Evolutionary conservation across 371 early-diverging fungal species (phyloP).

Genomic region (Mucor irregularis): DNA sequence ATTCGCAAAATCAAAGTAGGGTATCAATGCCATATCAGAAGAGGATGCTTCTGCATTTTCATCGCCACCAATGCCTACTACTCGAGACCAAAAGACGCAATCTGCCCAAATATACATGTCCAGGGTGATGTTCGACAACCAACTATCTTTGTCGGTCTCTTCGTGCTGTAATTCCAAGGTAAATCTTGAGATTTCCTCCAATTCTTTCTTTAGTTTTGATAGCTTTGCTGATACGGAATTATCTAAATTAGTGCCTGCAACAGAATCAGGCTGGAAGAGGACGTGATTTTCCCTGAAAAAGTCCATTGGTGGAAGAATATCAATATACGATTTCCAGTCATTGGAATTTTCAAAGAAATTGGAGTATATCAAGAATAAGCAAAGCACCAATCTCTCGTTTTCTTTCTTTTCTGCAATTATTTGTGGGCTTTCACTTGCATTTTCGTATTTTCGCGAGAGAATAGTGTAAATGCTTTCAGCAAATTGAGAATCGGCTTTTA

Average conservation of each 20-base stretch:
- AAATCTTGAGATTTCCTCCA: background rate
- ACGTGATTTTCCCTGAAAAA: constrained; percentile 22
- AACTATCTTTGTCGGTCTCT: constrained; percentile 19
- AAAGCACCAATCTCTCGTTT: constrained; percentile 28
- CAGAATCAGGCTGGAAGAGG: constrained; percentile 7
- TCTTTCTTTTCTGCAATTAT: background rate
- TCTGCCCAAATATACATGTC: constrained; percentile 55
- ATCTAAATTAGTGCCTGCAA: constrained; percentile 45
- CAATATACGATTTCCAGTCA: constrained; percentile 49
- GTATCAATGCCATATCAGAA: constrained; percentile 33
- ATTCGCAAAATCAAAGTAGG: constrained; percentile 64
- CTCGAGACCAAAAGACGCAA: constrained; percentile 54
- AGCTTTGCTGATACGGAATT: constrained; percentile 41
- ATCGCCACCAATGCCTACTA: constrained; percentile 34
- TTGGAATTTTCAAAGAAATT: constrained; percentile 21
- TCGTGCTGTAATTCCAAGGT: too few species aligned
- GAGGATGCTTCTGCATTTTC: background rate
- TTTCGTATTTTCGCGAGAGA: background rate
- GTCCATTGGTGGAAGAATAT: constrained; percentile 35
- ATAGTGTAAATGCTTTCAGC: background rate
- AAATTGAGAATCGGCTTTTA: background rate
- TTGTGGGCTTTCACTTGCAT: background rate
- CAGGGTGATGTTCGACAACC: constrained; percentile 35
- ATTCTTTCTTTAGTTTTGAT: constrained; percentile 22
- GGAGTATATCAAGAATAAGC: constrained; percentile 47